Evolutionary conservation across 2,329 filamentous ascomycete species (phyloP), one percentile per base, ranked within the genome.

Genomic region (Penicillium nordicum): DNA sequence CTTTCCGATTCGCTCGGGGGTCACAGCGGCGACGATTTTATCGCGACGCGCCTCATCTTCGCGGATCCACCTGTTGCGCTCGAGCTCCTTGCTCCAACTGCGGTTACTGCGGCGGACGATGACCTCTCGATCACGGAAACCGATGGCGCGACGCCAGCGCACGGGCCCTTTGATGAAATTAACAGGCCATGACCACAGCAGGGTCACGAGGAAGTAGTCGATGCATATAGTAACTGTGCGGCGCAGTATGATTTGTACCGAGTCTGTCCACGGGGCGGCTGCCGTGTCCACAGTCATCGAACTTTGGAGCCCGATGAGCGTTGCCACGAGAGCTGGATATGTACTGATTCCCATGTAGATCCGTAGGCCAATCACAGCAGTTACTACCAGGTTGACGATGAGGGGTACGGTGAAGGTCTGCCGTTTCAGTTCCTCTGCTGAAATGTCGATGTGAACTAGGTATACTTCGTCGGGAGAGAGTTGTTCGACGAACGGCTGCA

Each of bases 361-460:
- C 61, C 92, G 88, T 78, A 85, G 85, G 57, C 80, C 64, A 64
- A 96, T 85, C 32, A 90, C 74, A 2, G 80, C 67, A 9, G 80
- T 77, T 55, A 97, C 85, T 63, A 78, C 74, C 34, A 88, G 55
- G 74, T 97, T 97, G 75, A 96, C 85, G 18, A 86, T 72, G 18
- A 91, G 80, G 16, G 92, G 91, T 0, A 96, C 86, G 46, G 85
- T 67, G 75, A 96, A 97, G 67, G 95, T 88, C 68, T 90, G 88
- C 71, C 84, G 84, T 76, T 97, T 97, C 76, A 92, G 85, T 29
- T 81, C 79, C 21, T 76, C 74, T 0, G 87, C 85, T 59, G 88
- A 86, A 58, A 76, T 77, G 79, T 97, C 92, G 74, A 96, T 79
- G 78, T 96, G 92, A 30, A 88, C 82, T 67, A 97, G 83, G 81